phyloP scores from a whole-genome alignment of 305 asterid species.

The Fraxinus paxiana region DNA sequence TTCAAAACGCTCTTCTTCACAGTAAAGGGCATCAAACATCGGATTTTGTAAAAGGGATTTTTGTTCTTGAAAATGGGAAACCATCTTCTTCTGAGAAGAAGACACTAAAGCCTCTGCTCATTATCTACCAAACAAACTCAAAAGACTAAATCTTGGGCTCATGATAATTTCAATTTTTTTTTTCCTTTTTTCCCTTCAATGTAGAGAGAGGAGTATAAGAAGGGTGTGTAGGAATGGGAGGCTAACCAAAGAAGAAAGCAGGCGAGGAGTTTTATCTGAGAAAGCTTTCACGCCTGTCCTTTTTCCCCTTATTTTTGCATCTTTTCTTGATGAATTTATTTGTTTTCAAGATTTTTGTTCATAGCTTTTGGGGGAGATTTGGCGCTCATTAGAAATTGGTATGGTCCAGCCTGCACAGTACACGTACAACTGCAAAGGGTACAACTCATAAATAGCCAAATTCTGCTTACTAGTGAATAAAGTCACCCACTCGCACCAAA shows the following conservation, averaged over 20 bases:
- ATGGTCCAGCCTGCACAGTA: slow-evolving; percentile 1
- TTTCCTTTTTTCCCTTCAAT: slow-evolving; percentile 6
- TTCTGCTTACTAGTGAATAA: not conserved
- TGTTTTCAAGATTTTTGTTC: slow-evolving; percentile 11
- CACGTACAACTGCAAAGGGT: slow-evolving; percentile 2
- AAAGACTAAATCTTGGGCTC: slow-evolving; percentile 51
- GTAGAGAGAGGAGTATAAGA: slow-evolving; percentile 17
- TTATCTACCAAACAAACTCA: slow-evolving; percentile 47
- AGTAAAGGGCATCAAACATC: slow-evolving; percentile 63
- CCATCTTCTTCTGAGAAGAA: slow-evolving; percentile 67
- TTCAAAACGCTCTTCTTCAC: slow-evolving; percentile 66
- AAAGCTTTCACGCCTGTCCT: slow-evolving; percentile 70
- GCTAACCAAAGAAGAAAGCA: slow-evolving; percentile 26
- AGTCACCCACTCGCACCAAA: not conserved
- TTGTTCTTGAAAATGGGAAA: slow-evolving; percentile 38
- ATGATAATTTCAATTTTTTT: slow-evolving; percentile 12
- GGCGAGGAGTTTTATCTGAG: slow-evolving; percentile 47
- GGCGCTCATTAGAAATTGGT: slow-evolving; percentile 13
- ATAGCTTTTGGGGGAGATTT: not conserved
- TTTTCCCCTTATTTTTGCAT: slow-evolving; percentile 19
- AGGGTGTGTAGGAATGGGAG: slow-evolving; percentile 9
- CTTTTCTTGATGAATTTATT: slow-evolving; percentile 1
- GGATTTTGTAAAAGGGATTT: slow-evolving; percentile 46
- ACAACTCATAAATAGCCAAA: slow-evolving; percentile 11
- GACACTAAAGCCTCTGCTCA: slow-evolving; percentile 52